Evolutionary conservation across 805 yeast genomes (phyloP), one percentile per base, ranked within the genome.

Genomic region (Phaffomyces antillensis): DNA sequence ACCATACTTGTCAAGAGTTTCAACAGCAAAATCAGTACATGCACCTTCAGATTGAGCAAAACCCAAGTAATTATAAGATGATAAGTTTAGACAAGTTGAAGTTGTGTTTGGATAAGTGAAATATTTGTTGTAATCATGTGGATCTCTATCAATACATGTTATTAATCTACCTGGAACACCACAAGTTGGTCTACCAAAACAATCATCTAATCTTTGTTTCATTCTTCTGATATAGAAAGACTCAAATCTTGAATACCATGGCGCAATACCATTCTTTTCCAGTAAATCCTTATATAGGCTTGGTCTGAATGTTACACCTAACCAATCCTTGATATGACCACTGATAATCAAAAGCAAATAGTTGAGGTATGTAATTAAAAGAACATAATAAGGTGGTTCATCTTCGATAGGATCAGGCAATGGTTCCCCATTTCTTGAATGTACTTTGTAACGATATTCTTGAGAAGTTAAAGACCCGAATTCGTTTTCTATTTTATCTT

Each of bases 141-240:
- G 74, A 30, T 71, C 66, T 55, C 99, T 79, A 56, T 88, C 90
- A 56, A 83, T 81, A 56, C 96, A 83, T 46, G 81, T 77, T 55
- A 91, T 81, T 58, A 72, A 83, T 63, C 99, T 79, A 25, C 99
- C 99, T 1, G 99, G 98, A 18, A 91, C 98, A 42, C 97, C 98
- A 48, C 86, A 84, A n/a, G 95, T 87, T 37, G 96, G 96, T 62
- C 96, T 80, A 2, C 95, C 87, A 64, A 93, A 93, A 65, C 96
- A 88, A 66, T 91, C 98, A 62, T 86, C 96, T 47, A 93, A 77
- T 65, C 96, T 84, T 54, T 76, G 77, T 63, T 93, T 90, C 72
- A 93, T 76, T 58, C 98, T 81, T 57, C 99, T 83, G 37, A 90
- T 83, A 64, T 90, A 93, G 63, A 93, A 95, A 51, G 86, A 80